Evolutionary conservation across 208 protist genomes (phyloP), one percentile per base, ranked within the genome.

Genomic region (Trypanosoma melophagium): DNA sequence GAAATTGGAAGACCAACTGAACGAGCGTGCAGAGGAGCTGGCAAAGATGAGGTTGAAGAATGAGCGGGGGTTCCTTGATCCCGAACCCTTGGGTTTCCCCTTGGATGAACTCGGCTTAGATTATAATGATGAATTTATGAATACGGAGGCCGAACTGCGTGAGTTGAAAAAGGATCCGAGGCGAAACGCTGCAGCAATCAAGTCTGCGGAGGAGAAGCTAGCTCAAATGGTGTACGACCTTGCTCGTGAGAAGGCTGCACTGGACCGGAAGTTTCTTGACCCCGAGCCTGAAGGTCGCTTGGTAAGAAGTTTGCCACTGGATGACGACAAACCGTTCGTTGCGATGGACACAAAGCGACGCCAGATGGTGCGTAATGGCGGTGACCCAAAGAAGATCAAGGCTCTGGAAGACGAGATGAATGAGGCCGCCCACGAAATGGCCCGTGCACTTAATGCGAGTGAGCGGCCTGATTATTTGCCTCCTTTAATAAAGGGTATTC

Each of bases 361-460:
- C 31, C 72, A 76, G 19, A 21, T 84, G n/a, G 76, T 81, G 40
- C 67, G 71, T 60, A 54, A 53, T 47, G 64, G 63, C 10, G 75
- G 66, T 38, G 68, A 84, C 45, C 44, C 56, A 12, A 62, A 83
- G 52, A 76, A 77, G 66, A 76, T 90, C 10, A 49, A 65, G 24
- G 76, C 77, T 41, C 74, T 87, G 72, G 83, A 92, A 77, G 74
- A 90, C 35, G 66, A 71, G 45, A 81, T 93, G 81, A 86, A 89
- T 63, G 82, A 87, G 65, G 74, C 86, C 40, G 78, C 79, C 2
- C 77, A 86, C 54, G 79, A 84, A 41, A 74, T 94, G 12, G 88
- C 88, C 21, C 81, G 86, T 47, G 55, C 79, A 57, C 60, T 90
- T 55, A 90, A 90, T 71, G 79, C 80, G 50, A 75, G 73, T 9